Evolutionary conservation across 306 rosid genomes (phyloP), one percentile per base, ranked within the genome.

Genomic region (Casuarina glauca): DNA sequence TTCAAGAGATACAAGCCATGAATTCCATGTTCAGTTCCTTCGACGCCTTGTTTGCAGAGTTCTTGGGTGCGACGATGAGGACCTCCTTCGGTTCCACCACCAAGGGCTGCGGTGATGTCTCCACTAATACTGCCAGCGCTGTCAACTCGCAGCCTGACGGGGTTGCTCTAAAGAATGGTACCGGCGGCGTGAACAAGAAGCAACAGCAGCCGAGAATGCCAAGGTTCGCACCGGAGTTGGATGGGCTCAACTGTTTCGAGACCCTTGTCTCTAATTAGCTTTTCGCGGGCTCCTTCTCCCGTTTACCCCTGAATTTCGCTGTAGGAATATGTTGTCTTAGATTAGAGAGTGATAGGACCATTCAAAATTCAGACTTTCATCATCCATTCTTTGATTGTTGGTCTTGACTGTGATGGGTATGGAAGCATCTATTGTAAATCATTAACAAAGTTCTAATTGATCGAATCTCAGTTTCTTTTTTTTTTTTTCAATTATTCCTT

Each of bases 21-120:
- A 84, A 84, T 84, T 84, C 88, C 61, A 80, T 86, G 79, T 86
- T 86, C 87, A 83, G 87, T 54, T 77, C 80, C 12, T 86, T 83
- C 58, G 89, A 86, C 61, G 85, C 79, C 42, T 51, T 86, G 45
- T 73, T 81, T 12, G 83, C 83, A 6, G 89, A 86, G 57, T 46
- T 86, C 26, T 26, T 86, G 72, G 87, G 85, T 66, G 79, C 72
- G 8, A 69, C 72, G 36, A 75, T 77, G 58, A 77, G 61, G 78
- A 61, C 76, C 39, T 46, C 87, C 75, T 58, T 82, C 13, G 3
- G 16, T 52, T 44, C 19, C 12, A 53, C 26, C 39, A 71, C 48
- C 67, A 32, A 44, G 38, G 17, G 19, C 32, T 5, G 45, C 8
- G 20, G 32, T 16, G 10, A 36, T 26, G 4, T 1, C 15, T 3